These are phyloP conservation scores for Aquilaria agallochum DNA, from an alignment of 441 rosid species.

Conservation along the genomic window DNA sequence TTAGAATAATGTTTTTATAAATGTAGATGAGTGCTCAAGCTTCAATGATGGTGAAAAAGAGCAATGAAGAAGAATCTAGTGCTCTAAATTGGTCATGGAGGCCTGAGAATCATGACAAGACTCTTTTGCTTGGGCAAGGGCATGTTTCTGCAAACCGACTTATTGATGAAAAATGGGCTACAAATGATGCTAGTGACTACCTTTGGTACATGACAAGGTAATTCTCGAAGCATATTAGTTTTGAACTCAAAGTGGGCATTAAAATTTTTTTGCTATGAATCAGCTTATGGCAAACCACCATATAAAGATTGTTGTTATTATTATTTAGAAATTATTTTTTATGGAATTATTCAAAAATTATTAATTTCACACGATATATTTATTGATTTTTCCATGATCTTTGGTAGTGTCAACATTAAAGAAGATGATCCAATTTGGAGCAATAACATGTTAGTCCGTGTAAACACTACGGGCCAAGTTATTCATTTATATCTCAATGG, in stretches of 20 bases:
- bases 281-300: no score
- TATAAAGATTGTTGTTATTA: no score
- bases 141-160: constrained; percentile 21
- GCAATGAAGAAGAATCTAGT: constrained; percentile 14
- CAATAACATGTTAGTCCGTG: constrained; percentile 37
- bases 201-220: constrained; percentile 78
- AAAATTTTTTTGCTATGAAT: no score
- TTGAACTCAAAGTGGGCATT: no score
- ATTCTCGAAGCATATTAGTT: not conserved
- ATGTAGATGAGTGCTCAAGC: constrained; percentile 8
- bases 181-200: constrained; percentile 57
- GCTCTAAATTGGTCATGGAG: constrained; percentile 58
- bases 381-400: no score
- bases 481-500: constrained; percentile 64
- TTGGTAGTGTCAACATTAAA: constrained; percentile 14
- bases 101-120: constrained; percentile 34
- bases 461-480: constrained; percentile 51
- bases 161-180: constrained; percentile 51
- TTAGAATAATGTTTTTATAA: no score
- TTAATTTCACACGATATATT: no score
- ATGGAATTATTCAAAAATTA: no score
- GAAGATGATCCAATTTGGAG: constrained; percentile 36
- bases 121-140: constrained; percentile 34
- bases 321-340: no score
- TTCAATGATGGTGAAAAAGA: constrained; percentile 10